Conservation (phyloP, 176 grass and related monocot genomes). For the Aegilops longissima region DNA sequence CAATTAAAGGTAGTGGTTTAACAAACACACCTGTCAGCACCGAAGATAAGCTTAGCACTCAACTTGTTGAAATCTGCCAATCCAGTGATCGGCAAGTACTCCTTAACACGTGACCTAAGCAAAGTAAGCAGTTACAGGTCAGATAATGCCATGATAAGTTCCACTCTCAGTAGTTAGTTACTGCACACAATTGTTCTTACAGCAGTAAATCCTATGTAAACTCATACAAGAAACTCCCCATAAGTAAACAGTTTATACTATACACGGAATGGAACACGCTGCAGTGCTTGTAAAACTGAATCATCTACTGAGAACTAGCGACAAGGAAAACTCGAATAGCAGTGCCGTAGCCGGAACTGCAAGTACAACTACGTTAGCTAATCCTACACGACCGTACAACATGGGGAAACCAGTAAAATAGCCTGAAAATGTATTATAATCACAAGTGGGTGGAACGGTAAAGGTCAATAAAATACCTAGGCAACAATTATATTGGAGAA, state of each 20-base stretch:
- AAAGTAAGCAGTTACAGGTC: slow-evolving; percentile 12
- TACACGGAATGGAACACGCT: not conserved
- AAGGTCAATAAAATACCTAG: not conserved
- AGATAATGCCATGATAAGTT: slow-evolving; percentile 22
- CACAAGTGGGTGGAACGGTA: not conserved
- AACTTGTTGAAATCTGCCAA: slow-evolving; percentile 96
- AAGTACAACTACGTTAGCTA: not conserved
- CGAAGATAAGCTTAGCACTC: slow-evolving; percentile 96
- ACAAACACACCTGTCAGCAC: slow-evolving; percentile 72
- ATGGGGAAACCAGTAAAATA: slow-evolving; percentile 1
- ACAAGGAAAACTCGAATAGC: not conserved
- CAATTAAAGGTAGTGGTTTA: not conserved
- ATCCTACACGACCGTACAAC: slow-evolving; percentile 2
- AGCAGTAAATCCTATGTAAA: not conserved
- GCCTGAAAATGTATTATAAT: not conserved
- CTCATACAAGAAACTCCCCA: not conserved
- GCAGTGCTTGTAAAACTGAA: not conserved
- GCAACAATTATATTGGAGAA: slow-evolving; percentile 16
- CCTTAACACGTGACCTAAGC: slow-evolving; percentile 72
- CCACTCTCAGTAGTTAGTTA: not conserved
- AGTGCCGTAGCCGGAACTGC: slow-evolving; percentile 19
- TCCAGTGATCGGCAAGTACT: slow-evolving; percentile 93
- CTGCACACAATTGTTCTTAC: not conserved
- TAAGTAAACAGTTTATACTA: not conserved
- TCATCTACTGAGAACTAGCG: not conserved